Percentiles rank a stretch among this genome's conserved stretches.
Evolutionary conservation across 495 filamentous ascomycete genomes (phyloP).

Genomic region (Thozetella sp.): DNA sequence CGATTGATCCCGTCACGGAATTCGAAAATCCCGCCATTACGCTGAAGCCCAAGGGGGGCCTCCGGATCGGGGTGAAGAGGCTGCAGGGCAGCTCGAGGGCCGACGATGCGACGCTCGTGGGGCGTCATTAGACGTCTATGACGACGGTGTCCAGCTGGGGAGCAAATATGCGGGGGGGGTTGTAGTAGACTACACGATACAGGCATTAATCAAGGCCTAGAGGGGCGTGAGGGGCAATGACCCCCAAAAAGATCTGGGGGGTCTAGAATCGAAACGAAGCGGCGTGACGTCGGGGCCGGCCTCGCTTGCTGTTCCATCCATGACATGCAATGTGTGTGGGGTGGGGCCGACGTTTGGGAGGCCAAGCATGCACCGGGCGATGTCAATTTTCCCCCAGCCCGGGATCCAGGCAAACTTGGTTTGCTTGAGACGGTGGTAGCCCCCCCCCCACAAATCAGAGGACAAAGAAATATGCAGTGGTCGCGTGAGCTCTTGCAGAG

Average conservation of each 20-base stretch:
- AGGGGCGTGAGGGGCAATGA: too few species aligned
- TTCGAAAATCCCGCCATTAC: constrained; percentile 15
- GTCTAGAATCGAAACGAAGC: too few species aligned
- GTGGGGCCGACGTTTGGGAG: background rate
- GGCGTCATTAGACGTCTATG: background rate
- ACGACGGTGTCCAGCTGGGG: too few species aligned
- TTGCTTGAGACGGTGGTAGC: too few species aligned
- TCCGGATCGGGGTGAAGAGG: constrained; percentile 2
- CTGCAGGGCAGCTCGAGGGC: background rate
- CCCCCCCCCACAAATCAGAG: too few species aligned
- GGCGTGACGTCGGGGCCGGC: background rate
- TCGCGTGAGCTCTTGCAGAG: too few species aligned
- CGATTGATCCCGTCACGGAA: constrained; percentile 4
- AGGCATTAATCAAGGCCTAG: too few species aligned
- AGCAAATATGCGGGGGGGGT: too few species aligned
- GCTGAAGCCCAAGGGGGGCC: constrained; percentile 3
- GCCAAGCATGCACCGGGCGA: background rate
- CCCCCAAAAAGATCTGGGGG: too few species aligned
- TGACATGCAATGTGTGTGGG: background rate
- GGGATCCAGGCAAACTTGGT: too few species aligned
- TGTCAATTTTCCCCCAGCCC: background rate
- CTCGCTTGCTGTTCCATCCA: background rate
- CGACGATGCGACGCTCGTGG: background rate
- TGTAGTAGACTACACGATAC: too few species aligned
- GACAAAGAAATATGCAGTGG: too few species aligned